A percentile compares a stretch with the other conserved stretches of the same genome.
Evolutionary conservation across 768 basidiomycete genomes (phyloP).

Genomic region (Artomyces pyxidatus): DNA sequence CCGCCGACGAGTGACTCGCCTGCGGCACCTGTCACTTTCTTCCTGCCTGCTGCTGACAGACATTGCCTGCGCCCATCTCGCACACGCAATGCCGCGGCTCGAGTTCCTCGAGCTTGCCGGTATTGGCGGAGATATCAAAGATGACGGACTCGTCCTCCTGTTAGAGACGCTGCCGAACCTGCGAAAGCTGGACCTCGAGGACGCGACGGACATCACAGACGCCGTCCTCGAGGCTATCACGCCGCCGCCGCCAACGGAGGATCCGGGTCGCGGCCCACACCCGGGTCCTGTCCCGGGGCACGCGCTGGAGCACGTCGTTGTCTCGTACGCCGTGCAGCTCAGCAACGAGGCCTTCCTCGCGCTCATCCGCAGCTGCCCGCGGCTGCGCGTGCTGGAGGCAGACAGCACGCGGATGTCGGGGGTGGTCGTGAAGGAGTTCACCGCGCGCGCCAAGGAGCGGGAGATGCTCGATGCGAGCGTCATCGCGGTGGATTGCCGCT

Average conservation of each 20-base stretch:
- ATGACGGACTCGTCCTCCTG: constrained; percentile 67
- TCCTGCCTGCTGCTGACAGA: constrained; percentile 67
- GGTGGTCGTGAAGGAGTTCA: constrained; percentile 56
- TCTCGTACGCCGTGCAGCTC: constrained; percentile 61
- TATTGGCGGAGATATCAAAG: constrained; percentile 58
- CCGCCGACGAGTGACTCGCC: constrained; percentile 53
- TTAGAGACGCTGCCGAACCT: constrained; percentile 64
- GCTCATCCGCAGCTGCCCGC: constrained; percentile 57
- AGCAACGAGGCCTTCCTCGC: constrained; percentile 54
- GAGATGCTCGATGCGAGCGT: constrained; percentile 43
- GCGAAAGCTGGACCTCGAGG: constrained; percentile 78
- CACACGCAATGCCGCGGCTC: constrained; percentile 59
- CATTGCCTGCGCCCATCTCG: constrained; percentile 63
- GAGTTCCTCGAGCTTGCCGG: constrained; percentile 76
- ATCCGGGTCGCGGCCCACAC: constrained; percentile 13
- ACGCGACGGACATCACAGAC: constrained; percentile 69
- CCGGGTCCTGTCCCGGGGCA: constrained; percentile 36
- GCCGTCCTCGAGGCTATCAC: constrained; percentile 59
- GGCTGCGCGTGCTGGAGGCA: constrained; percentile 60
- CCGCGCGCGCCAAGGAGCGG: constrained; percentile 44
- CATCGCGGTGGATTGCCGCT: constrained; percentile 71
- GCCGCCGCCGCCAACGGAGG: constrained; percentile 25
- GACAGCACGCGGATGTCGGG: constrained; percentile 74
- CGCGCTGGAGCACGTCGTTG: constrained; percentile 59
- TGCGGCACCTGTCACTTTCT: constrained; percentile 71